Evolutionary conservation across 2,329 filamentous ascomycete genomes (phyloP).

Genomic region (Fusarium pseudonygamai): DNA sequence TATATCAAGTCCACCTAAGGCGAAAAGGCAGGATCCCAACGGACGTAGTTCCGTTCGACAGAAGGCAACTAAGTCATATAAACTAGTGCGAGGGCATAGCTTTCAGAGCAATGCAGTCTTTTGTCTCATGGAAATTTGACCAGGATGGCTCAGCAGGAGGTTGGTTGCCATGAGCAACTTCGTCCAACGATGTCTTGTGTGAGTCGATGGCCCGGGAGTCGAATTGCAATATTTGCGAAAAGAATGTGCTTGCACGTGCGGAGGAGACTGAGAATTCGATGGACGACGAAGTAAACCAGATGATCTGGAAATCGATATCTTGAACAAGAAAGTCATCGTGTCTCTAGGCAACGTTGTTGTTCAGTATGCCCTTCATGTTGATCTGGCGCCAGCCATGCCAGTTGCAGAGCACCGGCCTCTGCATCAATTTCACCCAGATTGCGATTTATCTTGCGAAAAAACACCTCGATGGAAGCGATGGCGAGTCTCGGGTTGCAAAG

Average conservation of each 20-base stretch:
- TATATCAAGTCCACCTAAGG: slow-evolving; percentile 44
- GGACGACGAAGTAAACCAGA: slow-evolving; percentile 40
- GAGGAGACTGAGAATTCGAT: no score
- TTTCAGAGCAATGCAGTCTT: slow-evolving; percentile 20
- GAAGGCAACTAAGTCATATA: slow-evolving; percentile 46
- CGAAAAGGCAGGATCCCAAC: slow-evolving; percentile 51
- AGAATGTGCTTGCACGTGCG: no score
- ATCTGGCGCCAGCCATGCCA: no score
- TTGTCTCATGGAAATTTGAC: slow-evolving; percentile 36
- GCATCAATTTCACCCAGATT: neutral
- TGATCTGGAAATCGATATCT: slow-evolving; percentile 12
- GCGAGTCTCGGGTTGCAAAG: neutral
- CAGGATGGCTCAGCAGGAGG: slow-evolving; percentile 51
- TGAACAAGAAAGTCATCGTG: slow-evolving; percentile 27
- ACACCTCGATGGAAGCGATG: neutral
- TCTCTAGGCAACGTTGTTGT: slow-evolving; percentile 36
- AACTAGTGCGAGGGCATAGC: slow-evolving; percentile 34
- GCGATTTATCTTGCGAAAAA: neutral
- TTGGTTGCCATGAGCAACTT: slow-evolving; percentile 49
- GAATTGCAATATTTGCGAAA: no score
- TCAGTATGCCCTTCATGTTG: neutral
- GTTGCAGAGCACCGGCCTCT: neutral
- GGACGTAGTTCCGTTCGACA: slow-evolving; percentile 48
- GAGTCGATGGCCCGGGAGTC: no score
- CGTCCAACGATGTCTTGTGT: slow-evolving; percentile 41